Evolutionary conservation across 495 filamentous ascomycete species (phyloP).

Genomic region (Penicillium waksmanii): DNA sequence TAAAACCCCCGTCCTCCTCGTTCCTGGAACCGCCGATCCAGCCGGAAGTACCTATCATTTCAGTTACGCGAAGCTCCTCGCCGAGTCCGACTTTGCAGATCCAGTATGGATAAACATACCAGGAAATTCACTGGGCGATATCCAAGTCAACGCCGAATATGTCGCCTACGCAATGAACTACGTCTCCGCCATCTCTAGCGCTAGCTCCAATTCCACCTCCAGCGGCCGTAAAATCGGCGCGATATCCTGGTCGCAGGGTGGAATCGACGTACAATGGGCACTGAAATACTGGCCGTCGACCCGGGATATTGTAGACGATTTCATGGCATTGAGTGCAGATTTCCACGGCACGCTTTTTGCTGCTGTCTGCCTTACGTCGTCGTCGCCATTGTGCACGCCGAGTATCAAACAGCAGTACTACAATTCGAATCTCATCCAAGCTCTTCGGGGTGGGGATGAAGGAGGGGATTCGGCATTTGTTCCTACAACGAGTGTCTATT

Average conservation of each 20-base stretch:
- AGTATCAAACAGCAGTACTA: slow-evolving; percentile 45
- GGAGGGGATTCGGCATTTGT: slow-evolving; percentile 50
- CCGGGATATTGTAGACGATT: slow-evolving; percentile 33
- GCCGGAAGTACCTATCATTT: slow-evolving; percentile 13
- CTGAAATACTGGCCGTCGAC: slow-evolving; percentile 55
- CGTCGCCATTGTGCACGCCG: slow-evolving; percentile 30
- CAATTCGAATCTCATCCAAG: slow-evolving; percentile 39
- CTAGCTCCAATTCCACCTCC: not conserved
- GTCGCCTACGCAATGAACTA: slow-evolving; percentile 33
- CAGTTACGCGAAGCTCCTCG: slow-evolving; percentile 16
- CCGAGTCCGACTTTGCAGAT: slow-evolving; percentile 31
- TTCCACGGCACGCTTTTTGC: slow-evolving; percentile 49
- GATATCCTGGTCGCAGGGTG: slow-evolving; percentile 49
- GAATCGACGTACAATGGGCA: slow-evolving; percentile 50
- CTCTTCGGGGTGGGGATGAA: slow-evolving; percentile 35
- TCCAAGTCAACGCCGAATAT: slow-evolving; percentile 38
- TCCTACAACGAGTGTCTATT: slow-evolving; percentile 49
- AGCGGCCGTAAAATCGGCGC: slow-evolving; percentile 31
- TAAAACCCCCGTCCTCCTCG: slow-evolving; percentile 15
- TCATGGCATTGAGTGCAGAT: slow-evolving; percentile 46
- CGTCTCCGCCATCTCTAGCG: slow-evolving; percentile 24
- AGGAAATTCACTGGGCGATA: slow-evolving; percentile 36
- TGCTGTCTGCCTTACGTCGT: slow-evolving; percentile 21
- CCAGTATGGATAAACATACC: slow-evolving; percentile 51
- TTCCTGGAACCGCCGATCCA: slow-evolving; percentile 14